A percentile compares a stretch with the other conserved stretches of the same genome.
Conservation (phyloP, 2,329 filamentous ascomycete species). For the Sporothrix inflata region DNA sequence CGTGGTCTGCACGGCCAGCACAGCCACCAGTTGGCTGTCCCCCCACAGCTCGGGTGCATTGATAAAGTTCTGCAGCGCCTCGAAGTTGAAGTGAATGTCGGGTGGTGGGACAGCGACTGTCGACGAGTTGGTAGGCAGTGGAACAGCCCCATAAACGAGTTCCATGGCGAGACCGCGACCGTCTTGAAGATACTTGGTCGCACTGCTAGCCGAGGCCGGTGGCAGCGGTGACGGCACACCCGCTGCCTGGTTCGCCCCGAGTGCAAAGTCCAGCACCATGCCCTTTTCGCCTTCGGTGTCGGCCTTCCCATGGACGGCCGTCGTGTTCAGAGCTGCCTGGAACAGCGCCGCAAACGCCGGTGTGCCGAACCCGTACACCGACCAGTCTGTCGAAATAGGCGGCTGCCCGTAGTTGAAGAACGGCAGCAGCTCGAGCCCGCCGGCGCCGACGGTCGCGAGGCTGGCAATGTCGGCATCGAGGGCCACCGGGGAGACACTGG, state of each 20-base stretch:
- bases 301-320: slow-evolving; percentile 6
- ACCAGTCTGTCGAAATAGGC: slow-evolving; percentile 38
- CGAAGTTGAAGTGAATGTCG: slow-evolving; percentile 32
- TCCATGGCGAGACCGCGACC: slow-evolving; percentile 44
- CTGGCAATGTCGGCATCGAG: slow-evolving; percentile 34
- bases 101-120: slow-evolving; percentile 30
- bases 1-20: slow-evolving; percentile 31
- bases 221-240: slow-evolving; percentile 35
- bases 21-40: slow-evolving; percentile 34
- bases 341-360: slow-evolving; percentile 37
- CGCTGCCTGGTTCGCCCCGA: slow-evolving; percentile 36
- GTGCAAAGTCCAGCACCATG: slow-evolving; percentile 35
- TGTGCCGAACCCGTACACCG: slow-evolving; percentile 48
- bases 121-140: slow-evolving; percentile 33
- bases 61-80: slow-evolving; percentile 32
- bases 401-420: slow-evolving; percentile 38
- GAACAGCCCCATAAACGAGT: slow-evolving; percentile 39
- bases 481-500: slow-evolving; percentile 31
- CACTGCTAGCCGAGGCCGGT: not conserved
- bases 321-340: slow-evolving; percentile 30
- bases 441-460: slow-evolving; percentile 33
- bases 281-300: slow-evolving; percentile 15
- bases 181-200: slow-evolving; percentile 20
- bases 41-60: slow-evolving; percentile 36
- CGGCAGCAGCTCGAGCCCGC: slow-evolving; percentile 38